A percentile compares a stretch with the other conserved stretches of the same genome.
Evolutionary conservation across 441 rosid species (phyloP).

Genomic region (Gossypium aridum): DNA sequence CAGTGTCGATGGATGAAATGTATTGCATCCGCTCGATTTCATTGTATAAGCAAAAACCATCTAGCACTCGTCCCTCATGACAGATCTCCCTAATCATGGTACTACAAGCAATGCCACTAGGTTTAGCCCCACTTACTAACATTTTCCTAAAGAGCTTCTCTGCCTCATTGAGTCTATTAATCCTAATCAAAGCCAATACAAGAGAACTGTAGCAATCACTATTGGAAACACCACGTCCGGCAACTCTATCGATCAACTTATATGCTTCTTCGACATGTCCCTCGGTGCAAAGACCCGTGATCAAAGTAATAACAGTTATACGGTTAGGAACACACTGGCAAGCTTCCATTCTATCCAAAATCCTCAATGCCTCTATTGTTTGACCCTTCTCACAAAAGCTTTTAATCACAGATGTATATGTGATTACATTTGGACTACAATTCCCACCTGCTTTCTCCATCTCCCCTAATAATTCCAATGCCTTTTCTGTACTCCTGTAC

Average conservation of each 20-base stretch:
- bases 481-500: slow-evolving; percentile 44
- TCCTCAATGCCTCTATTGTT: slow-evolving; percentile 39
- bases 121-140: no score
- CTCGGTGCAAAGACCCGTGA: no score
- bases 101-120: no score
- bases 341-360: slow-evolving; percentile 66
- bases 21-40: slow-evolving; percentile 43
- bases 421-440: slow-evolving; percentile 55
- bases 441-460: slow-evolving; percentile 22
- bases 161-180: no score
- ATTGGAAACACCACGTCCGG: no score
- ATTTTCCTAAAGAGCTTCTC: no score
- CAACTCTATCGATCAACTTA: no score
- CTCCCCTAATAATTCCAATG: slow-evolving; percentile 40
- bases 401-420: slow-evolving; percentile 64
- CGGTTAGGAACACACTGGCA: not conserved
- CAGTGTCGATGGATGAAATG: slow-evolving; percentile 48
- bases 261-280: no score
- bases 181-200: no score
- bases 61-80: slow-evolving; percentile 37
- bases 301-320: no score
- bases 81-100: slow-evolving; percentile 2
- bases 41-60: slow-evolving; percentile 41
- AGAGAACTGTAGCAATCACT: no score
- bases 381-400: slow-evolving; percentile 46